Evolutionary conservation across 2,329 filamentous ascomycete species (phyloP), one percentile per base, ranked within the genome.

Genomic region (Xylariomycetidae sp.): DNA sequence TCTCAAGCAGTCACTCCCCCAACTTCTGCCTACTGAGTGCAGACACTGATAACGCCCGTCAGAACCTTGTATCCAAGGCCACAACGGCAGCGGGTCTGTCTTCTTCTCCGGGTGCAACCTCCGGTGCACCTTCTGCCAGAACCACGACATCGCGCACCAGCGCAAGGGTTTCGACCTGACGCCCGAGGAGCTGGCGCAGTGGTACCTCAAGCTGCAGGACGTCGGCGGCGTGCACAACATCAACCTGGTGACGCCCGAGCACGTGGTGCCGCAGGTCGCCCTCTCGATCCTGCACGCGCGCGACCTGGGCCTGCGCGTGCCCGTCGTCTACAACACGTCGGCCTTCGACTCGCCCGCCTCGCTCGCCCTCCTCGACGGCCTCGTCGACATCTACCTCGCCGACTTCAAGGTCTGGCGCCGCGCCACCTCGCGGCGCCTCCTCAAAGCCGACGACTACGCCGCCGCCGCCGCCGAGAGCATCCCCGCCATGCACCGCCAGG

Each of bases 211-310:
- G 62, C 64, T 94, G 27, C 86, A 92, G 55, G 70, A 85, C 17
- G 72, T 86, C 3, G 87, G 85, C n/a, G 64, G 71, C 7, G 84
- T 87, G n/a, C 86, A 94, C 64, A 92, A 92, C 56, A 89, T 94
- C 68, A 92, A 94, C 57, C 75, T 90, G 15, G 75, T 94, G 37
- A 94, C 86, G 0, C 86, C 87, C 0, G 87, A 94, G 54, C 88
- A 94, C 56, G 84, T 94, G 13, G 86, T 88, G 4, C 85, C 87
- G 0, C 87, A 92, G 55, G 84, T 92, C 8, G 85, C 77, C 1
- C 64, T 92, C 19, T 82, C 80, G 11, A 86, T 92, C 46, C 66
- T 94, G 16, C 72, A 83, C 41, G 85, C 86, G 0, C 71, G 74
- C 29, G 78, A 86, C 16, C 64, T 81, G 22, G 86, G 86, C 0